Conservation (phyloP, 805 yeast species). For the Candida boleticola region DNA sequence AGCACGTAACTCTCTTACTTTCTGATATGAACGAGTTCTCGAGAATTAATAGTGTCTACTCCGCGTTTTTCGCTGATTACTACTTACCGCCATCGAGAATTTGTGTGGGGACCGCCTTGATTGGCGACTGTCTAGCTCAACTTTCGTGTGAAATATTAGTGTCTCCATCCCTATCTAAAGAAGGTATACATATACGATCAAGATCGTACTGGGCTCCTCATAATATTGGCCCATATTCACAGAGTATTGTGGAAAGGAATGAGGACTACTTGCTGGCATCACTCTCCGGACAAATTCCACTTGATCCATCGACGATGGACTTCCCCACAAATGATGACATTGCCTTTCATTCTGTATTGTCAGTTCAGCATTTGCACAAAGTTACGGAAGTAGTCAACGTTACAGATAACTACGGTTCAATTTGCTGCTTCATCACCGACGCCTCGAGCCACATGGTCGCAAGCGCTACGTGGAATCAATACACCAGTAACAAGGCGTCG, state of each 20-base stretch:
- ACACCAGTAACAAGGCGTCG: conserved; percentile 21
- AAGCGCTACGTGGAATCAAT: conserved; percentile 45
- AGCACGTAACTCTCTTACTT: conserved; percentile 60
- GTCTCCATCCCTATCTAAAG: conserved; percentile 28
- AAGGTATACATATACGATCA: conserved; percentile 88
- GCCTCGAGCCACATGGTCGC: conserved; percentile 25
- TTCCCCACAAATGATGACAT: conserved; percentile 14
- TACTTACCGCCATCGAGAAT: conserved; percentile 83
- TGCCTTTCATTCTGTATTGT: conserved; percentile 42
- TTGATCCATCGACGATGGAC: conserved; percentile 68
- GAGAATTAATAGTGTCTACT: conserved; percentile 60
- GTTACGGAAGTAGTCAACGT: conserved; percentile 57
- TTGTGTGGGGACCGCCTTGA: conserved; percentile 65
- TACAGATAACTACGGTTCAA: conserved; percentile 36
- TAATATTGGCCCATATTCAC: conserved; percentile 97
- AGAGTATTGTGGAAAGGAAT: conserved; percentile 54
- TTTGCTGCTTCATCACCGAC: conserved; percentile 55
- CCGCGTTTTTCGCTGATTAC: conserved; percentile 50
- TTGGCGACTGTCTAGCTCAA: conserved; percentile 40
- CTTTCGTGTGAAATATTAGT: conserved; percentile 57
- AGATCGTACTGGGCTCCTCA: conserved; percentile 98
- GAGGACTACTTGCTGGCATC: conserved; percentile 46
- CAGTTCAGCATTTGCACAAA: conserved; percentile 72
- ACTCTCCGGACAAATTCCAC: conserved; percentile 89
- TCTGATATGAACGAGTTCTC: conserved; percentile 64